Conservation (phyloP, 768 basidiomycete species). For the Collybia nuda region DNA sequence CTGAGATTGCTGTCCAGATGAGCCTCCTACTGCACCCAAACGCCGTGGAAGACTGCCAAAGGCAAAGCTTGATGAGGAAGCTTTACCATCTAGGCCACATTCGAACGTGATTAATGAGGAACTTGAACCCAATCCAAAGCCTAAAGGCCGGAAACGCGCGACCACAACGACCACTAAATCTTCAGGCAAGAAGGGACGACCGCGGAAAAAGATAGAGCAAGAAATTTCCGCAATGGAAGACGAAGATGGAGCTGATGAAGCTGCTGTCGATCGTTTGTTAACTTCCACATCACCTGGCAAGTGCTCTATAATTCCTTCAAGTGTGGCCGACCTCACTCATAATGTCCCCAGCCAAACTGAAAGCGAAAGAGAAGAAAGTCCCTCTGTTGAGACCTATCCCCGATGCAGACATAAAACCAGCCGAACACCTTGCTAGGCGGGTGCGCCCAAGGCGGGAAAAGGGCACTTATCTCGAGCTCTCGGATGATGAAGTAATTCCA, state of each 20-base stretch:
- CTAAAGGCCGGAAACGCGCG: neutral
- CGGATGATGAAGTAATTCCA: neutral
- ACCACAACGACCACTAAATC: neutral
- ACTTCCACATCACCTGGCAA: too few species aligned
- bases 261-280: neutral
- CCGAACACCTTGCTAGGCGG: neutral
- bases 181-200: neutral
- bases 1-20: neutral
- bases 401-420: neutral
- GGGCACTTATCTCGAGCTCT: neutral
- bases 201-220: neutral
- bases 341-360: neutral
- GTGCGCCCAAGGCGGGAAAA: neutral
- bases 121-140: neutral
- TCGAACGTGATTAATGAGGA: neutral
- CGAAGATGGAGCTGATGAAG: neutral
- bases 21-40: constrained; percentile 5
- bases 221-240: neutral
- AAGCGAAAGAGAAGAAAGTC: neutral
- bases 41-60: constrained; percentile 15
- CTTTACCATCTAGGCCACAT: neutral
- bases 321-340: too few species aligned
- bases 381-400: neutral
- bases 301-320: too few species aligned
- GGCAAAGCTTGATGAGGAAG: neutral